These are phyloP conservation scores for Periconia macrospinosa DNA, from an alignment of 2,329 filamentous ascomycete genomes.

Conservation along the genomic window DNA sequence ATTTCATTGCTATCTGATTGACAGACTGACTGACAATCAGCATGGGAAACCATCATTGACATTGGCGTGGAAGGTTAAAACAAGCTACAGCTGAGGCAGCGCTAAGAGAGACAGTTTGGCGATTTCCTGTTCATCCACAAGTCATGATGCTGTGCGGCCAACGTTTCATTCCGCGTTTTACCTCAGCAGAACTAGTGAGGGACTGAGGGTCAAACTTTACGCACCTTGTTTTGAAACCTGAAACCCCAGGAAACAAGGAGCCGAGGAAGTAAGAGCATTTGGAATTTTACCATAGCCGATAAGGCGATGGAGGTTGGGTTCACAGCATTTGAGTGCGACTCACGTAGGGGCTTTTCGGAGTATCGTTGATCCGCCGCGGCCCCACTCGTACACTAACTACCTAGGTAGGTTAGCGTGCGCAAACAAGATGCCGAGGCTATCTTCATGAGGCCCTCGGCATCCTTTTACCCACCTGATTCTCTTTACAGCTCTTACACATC, in stretches of 20 bases:
- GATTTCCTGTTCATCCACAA: conserved; percentile 3
- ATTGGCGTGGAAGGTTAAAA: neutral
- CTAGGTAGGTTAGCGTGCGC: neutral
- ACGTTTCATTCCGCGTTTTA: conserved; percentile 13
- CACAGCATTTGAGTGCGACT: no score
- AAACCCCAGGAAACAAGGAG: neutral
- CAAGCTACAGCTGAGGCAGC: conserved; percentile 7
- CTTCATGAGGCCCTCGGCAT: neutral
- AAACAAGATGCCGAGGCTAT: conserved; percentile 4
- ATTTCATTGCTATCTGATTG: neutral
- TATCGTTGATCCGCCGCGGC: neutral
- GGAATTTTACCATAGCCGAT: neutral
- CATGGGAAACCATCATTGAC: neutral
- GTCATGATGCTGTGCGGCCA: conserved; percentile 9
- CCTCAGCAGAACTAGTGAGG: neutral
- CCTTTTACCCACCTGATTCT: neutral
- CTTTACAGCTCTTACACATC: neutral
- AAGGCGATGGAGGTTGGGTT: neutral
- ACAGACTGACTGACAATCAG: neutral
- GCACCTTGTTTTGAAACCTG: neutral
- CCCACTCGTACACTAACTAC: neutral
- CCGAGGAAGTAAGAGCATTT: neutral
- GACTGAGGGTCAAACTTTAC: neutral
- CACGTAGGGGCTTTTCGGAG: neutral
- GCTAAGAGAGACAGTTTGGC: conserved; percentile 3